A percentile compares a stretch with the other conserved stretches of the same genome.
These are phyloP conservation scores for Saccharum spontaneum DNA, from an alignment of 176 grass and related monocot genomes.

Conservation along the genomic window DNA sequence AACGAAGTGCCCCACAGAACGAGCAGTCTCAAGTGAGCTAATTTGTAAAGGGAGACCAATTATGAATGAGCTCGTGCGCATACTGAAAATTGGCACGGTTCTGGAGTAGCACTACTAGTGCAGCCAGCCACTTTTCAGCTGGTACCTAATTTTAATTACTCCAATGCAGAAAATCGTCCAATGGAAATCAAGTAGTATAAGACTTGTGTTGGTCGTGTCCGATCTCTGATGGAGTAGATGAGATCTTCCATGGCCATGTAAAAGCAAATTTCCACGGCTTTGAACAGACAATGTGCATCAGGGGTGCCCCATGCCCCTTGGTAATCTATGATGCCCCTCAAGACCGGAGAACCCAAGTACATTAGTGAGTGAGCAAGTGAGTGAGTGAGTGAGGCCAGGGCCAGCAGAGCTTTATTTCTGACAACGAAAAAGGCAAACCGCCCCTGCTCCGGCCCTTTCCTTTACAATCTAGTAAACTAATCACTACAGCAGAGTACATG, in stretches of 20 bases:
- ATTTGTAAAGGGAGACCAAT: not conserved
- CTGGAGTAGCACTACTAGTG: not conserved
- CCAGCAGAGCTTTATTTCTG: not conserved
- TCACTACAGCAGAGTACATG: not conserved
- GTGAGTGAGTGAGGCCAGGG: not conserved
- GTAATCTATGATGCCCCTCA: not conserved
- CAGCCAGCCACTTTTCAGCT: not conserved
- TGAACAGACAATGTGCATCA: conserved; percentile 4
- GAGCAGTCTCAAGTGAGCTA: not conserved
- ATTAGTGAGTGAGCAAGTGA: not conserved
- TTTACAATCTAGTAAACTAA: not conserved
- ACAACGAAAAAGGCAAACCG: conserved; percentile 10
- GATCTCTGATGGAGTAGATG: conserved; percentile 13
- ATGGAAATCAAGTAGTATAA: not conserved
- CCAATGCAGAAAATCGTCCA: not conserved
- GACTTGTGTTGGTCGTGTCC: not conserved
- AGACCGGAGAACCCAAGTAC: not conserved
- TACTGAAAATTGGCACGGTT: not conserved
- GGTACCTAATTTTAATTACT: not conserved
- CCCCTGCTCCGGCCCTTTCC: not conserved
- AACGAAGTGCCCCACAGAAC: conserved; percentile 1
- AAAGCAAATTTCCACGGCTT: conserved; percentile 31
- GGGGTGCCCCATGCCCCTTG: not conserved
- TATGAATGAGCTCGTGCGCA: conserved; percentile 1
- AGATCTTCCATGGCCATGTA: conserved; percentile 19